Evolutionary conservation across 78 protist species (phyloP), one percentile per base, ranked within the genome.

Genomic region (Planoprotostelium fungivorum): DNA sequence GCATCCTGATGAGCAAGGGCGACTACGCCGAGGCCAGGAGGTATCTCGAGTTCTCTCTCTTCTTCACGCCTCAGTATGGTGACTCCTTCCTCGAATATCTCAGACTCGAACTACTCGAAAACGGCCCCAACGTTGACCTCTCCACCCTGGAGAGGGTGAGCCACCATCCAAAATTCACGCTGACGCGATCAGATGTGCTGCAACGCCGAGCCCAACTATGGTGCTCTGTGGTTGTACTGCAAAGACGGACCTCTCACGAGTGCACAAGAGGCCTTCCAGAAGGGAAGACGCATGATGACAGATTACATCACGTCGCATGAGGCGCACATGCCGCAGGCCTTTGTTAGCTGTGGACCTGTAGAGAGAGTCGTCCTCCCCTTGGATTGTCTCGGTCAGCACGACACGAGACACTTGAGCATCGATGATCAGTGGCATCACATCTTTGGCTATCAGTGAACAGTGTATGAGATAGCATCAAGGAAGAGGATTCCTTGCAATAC

Each of bases 61-160:
- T 93, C 73, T 97, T 97, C 94, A 97, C 99, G 84, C 99, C 98
- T 29, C 99, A 98, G 89, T 98, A 96, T 90, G 99, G 99, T 38
- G 99, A 98, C 84, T 96, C 98, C 0, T 98, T 98, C 73, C 88
- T 98, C n/a, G 99, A 98, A 89, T 39, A 88, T 63, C 89, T 97
- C 1, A 0, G 96, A 34, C 89, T 95, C 29, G 95, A 94, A 34
- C 83, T 97, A 1, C 91, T 97, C 88, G 86, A 84, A n/a, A 73
- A 88, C 83, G 96, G 97, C 9, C 29, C 83, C 28, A 88, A 88
- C 35, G 90, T 88, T 35, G 95, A 96, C 83, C 63, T 88, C n/a
- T 90, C 93, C 37, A 90, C 88, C 38, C 87, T 95, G 0, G 94
- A 91, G 88, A 91, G 90, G 91, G 92, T 93, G 38, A 28, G 84